Evolutionary conservation across 1,139 yeast genomes (phyloP), one percentile per base, ranked within the genome.

Genomic region (Suhomyces terraborum): DNA sequence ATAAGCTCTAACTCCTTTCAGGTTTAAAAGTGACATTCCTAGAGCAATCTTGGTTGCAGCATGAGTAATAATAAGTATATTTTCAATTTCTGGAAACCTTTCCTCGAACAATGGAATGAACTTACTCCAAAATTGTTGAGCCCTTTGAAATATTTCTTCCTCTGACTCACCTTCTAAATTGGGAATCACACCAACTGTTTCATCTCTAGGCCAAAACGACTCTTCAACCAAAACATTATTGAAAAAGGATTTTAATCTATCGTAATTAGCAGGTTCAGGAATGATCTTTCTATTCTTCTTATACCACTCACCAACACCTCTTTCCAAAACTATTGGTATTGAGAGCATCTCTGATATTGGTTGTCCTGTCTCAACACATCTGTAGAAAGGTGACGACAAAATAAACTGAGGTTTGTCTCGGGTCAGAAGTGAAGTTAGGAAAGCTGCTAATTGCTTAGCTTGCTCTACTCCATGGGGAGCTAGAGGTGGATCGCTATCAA

Each of bases 21-120:
- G 71, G 2, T 78, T 79, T 51, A 82, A 59, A 25, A 88, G 66
- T 1, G 84, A 77, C 72, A 85, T 74, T 2, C 95, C 95, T 19
- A 88, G 66, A 0, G 89, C 88, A 42, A 85, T 85, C 55, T 84
- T 84, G 6, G 91, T 77, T 6, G 96, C 95, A 1, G 95, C 96
- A 59, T 88, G 96, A 7, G 93, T 80, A 27, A 86, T 77, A 9
- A 88, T 66, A 35, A 88, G 58, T 7, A 88, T 64, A 1, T 77
- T 70, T 30, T 79, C 75, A 16, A 77, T 59, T 5, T 80, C 68
- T 2, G 89, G 88, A 53, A 69, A 71, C 48, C 71, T 67, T 10
- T 55, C 48, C 48, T 82, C 83, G 43, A 84, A 69, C 21, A 61
- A 62, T 2, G 76, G 74, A 7, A 84, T 59, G 51, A 88, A 75